phyloP scores from a whole-genome alignment of 2,329 filamentous ascomycete genomes.

The Berkeleyomyces basicola region DNA sequence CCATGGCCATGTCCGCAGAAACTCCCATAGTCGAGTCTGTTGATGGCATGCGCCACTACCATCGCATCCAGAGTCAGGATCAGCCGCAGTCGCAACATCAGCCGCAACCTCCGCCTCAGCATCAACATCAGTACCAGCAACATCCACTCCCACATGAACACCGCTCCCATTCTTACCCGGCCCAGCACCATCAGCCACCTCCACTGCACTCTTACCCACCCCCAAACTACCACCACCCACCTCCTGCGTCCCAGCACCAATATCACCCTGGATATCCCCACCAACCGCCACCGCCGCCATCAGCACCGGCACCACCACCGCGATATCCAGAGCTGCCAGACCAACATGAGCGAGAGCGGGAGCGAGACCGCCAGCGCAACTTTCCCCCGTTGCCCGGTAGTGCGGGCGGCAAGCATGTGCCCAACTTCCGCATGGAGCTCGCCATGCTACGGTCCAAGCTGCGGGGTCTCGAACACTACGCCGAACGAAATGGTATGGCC shows the following conservation, averaged over 20 bases:
- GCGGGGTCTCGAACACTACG: conserved; percentile 31
- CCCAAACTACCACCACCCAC: background rate
- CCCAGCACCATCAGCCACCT: background rate
- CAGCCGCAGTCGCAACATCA: conserved; percentile 1
- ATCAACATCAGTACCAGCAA: conserved; percentile 9
- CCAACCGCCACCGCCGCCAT: background rate
- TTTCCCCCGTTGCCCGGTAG: background rate
- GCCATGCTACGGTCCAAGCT: conserved; percentile 40
- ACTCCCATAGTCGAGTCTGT: conserved; percentile 6
- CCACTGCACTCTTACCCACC: conserved; percentile 8
- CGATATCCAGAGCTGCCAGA: background rate
- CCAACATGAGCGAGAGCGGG: conserved; percentile 22
- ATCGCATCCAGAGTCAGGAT: conserved; percentile 1
- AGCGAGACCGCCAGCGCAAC: conserved; percentile 27
- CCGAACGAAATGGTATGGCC: conserved; percentile 31
- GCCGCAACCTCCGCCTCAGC: conserved; percentile 2
- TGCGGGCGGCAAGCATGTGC: conserved; percentile 15
- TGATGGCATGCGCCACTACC: conserved; percentile 7
- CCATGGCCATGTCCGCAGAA: conserved; percentile 11
- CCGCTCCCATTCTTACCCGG: background rate
- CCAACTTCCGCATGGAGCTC: conserved; percentile 24
- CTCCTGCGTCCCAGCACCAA: background rate
- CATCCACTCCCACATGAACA: background rate
- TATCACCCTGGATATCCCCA: background rate
- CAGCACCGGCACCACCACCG: background rate